Conservation (phyloP, 352 stramenopile genomes). For the Pythium rhizo-oryzae region DNA sequence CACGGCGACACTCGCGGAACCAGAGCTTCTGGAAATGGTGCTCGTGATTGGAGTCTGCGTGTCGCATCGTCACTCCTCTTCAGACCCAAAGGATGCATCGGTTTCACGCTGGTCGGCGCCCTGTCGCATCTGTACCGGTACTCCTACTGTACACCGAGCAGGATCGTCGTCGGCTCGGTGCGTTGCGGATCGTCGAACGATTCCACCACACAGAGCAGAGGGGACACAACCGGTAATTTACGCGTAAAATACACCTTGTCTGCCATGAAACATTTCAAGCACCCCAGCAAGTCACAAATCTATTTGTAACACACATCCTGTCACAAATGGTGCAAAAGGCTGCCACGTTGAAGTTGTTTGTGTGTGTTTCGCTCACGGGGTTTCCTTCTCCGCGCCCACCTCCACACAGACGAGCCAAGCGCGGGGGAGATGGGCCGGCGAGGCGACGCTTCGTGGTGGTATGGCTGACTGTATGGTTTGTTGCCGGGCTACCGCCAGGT, state of each 20-base stretch:
- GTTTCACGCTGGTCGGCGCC: not conserved
- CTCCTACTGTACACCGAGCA: not conserved
- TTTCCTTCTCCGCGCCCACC: conserved; percentile 15
- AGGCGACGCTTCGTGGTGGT: conserved; percentile 8
- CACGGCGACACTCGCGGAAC: not conserved
- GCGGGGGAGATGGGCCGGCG: conserved; percentile 21
- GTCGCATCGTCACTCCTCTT: conserved; percentile 18
- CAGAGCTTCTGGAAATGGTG: not conserved
- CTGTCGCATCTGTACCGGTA: not conserved
- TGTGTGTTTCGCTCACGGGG: conserved; percentile 30
- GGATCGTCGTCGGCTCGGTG: not conserved
- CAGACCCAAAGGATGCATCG: not conserved
- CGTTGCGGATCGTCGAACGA: conserved; percentile 1
- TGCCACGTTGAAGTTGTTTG: conserved; percentile 38
- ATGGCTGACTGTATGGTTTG: not conserved
- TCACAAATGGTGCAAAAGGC: conserved; percentile 29
- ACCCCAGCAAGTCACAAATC: not conserved
- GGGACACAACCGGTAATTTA: no score
- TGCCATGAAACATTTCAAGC: not conserved
- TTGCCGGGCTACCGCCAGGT: conserved; percentile 7
- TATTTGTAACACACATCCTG: conserved; percentile 28
- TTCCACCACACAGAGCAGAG: no score
- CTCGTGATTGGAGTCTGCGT: conserved; percentile 11
- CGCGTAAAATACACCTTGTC: not conserved
- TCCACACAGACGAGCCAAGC: conserved; percentile 30